Evolutionary conservation across 2,329 filamentous ascomycete species (phyloP), one percentile per base, ranked within the genome.

Genomic region (Canariomyces notabilis): DNA sequence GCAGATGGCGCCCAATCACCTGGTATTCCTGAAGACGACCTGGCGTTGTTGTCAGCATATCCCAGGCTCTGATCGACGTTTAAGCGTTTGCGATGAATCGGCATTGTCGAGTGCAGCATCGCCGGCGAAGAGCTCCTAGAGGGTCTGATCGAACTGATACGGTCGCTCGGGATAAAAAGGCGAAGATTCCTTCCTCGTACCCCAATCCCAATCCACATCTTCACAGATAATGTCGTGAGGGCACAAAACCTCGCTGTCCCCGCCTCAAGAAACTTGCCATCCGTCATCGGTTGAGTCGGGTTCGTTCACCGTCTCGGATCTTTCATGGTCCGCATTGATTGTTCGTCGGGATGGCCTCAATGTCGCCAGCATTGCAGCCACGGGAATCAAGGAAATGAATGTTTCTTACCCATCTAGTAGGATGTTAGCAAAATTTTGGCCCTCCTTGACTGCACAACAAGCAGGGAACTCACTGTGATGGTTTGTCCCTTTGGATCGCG

Each of bases 1-100:
- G 93, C 86, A 98, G 76, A 77, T 96, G 91, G 77, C 94, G 91
- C 79, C 94, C 93, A 72, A 98, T 95, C 80, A 98, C 91, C 85
- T 97, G 93, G 84, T 95, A 98, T 85, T 98, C 93, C 74, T 89
- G 87, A 79, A 98, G 90, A 83, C 93, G 93, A 89, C 90, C 93
- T 98, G 74, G 49, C 54, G 62, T 45, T 46, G 31, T 46, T 50
- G 59, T 58, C 50, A 57, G 59, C 41, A 35, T 16, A 14, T 22
- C 11, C 8, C n/a, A n/a, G 19, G 9, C 12, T 37, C 34, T 11
- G 2, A 21, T 33, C 41, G 14, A 23, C 15, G 6, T 26, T 16
- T 9, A 33, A 31, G 21, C 20, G 35, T 19, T 18, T 14, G 37
- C 32, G 21, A 3, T 34, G 12, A 4, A 43, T 9, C 20, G 6